A percentile compares a stretch with the other conserved stretches of the same genome.
phyloP scores from a whole-genome alignment of 805 yeast species.

The Pichia scutulata region DNA sequence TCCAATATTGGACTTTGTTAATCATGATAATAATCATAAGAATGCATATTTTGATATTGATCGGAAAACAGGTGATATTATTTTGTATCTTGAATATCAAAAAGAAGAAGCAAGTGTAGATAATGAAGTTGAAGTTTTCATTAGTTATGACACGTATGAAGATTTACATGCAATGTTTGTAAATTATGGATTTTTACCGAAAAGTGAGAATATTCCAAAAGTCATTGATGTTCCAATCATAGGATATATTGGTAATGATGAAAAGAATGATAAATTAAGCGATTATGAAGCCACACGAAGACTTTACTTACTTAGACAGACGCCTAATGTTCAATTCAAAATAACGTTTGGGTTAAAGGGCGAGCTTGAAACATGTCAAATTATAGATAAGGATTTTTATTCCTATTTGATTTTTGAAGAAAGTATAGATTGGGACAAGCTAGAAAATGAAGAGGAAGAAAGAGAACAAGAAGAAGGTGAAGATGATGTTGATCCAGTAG shows the following conservation, averaged over 20 bases:
- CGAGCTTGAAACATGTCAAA: conserved; percentile 13
- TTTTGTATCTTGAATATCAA: conserved; percentile 28
- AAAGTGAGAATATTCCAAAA: conserved; percentile 12
- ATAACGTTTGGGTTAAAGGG: conserved; percentile 19
- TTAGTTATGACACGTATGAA: conserved; percentile 37
- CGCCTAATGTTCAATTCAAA: conserved; percentile 35
- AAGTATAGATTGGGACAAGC: conserved; percentile 17
- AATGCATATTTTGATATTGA: conserved; percentile 62
- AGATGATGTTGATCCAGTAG: neutral
- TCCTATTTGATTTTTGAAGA: conserved; percentile 27
- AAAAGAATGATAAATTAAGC: neutral
- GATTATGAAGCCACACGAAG: conserved; percentile 10
- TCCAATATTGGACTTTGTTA: conserved; percentile 62
- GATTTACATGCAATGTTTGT: conserved; percentile 34
- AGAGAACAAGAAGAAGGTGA: conserved; percentile 15
- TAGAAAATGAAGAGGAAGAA: conserved; percentile 14
- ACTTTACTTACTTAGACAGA: conserved; percentile 29
- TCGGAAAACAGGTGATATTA: conserved; percentile 33
- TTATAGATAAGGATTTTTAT: conserved; percentile 28
- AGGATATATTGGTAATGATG: conserved; percentile 19
- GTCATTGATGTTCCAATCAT: conserved; percentile 31
- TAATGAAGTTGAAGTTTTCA: conserved; percentile 31
- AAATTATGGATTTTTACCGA: conserved; percentile 43
- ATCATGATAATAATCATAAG: conserved; percentile 39
- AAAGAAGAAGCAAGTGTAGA: neutral